phyloP scores from a whole-genome alignment of 768 basidiomycete species.

The Podaxis pistillaris region DNA sequence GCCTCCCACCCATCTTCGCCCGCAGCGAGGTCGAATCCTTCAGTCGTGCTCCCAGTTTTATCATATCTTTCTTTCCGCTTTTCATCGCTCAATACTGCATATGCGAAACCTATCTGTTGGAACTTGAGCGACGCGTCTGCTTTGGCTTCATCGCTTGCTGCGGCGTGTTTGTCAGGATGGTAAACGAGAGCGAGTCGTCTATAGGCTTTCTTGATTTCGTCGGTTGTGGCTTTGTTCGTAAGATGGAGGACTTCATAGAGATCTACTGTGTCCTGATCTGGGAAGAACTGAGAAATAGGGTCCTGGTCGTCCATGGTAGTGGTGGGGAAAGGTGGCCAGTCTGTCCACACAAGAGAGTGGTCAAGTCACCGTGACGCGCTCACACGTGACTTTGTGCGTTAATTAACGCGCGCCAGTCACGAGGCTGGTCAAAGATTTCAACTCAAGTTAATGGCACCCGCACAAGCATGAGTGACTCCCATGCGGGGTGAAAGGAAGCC shows the following conservation, averaged over 20 bases:
- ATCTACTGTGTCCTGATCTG: slow-evolving; percentile 66
- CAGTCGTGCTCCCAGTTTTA: slow-evolving; percentile 80
- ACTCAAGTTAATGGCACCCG: no score
- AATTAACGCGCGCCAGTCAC: no score
- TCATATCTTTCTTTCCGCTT: slow-evolving; percentile 79
- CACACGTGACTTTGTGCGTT: no score
- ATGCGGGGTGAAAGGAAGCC: no score
- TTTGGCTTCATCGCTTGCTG: slow-evolving; percentile 56
- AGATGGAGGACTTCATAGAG: slow-evolving; percentile 76
- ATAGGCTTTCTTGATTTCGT: slow-evolving; percentile 83
- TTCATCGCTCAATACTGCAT: slow-evolving; percentile 81
- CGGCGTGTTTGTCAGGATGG: slow-evolving; percentile 90
- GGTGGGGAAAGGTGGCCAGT: slow-evolving; percentile 11
- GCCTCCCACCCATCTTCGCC: slow-evolving; percentile 92
- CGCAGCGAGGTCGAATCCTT: slow-evolving; percentile 65
- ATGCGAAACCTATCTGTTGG: slow-evolving; percentile 93
- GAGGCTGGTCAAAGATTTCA: no score
- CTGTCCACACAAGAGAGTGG: not conserved
- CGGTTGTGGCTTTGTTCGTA: slow-evolving; percentile 47
- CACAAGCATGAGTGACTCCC: no score
- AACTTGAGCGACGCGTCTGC: slow-evolving; percentile 75
- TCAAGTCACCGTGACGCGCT: slow-evolving; percentile 12
- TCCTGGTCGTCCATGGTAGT: slow-evolving; percentile 66
- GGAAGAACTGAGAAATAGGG: slow-evolving; percentile 76
- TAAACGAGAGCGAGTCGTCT: slow-evolving; percentile 74